Evolutionary conservation across 345 rosid genomes (phyloP).

Genomic region (Lumnitzera littorea): DNA sequence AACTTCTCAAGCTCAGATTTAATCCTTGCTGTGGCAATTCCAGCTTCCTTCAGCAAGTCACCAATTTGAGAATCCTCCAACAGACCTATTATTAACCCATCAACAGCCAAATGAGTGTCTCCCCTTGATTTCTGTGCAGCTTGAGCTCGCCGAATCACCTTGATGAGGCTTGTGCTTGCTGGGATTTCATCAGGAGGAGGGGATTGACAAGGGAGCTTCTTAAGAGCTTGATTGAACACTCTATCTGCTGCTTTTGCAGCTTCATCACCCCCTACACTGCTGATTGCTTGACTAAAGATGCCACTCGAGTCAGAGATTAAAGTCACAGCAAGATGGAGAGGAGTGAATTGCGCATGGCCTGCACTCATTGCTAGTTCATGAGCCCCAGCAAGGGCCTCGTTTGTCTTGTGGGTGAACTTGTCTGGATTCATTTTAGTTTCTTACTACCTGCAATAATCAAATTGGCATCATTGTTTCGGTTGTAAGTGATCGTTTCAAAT

Average conservation of each 20-base stretch:
- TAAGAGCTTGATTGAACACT: constrained; percentile 59
- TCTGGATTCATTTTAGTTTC: constrained; percentile 65
- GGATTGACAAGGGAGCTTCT: constrained; percentile 73
- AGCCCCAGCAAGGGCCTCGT: constrained; percentile 60
- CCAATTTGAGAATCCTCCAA: constrained; percentile 82
- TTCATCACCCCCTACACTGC: constrained; percentile 47
- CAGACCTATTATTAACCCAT: constrained; percentile 66
- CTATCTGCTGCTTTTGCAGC: constrained; percentile 57
- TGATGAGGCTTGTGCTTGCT: constrained; percentile 60
- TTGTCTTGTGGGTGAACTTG: constrained; percentile 87
- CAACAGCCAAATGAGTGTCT: constrained; percentile 71
- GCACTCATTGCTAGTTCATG: constrained; percentile 54
- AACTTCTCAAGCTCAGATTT: constrained; percentile 83
- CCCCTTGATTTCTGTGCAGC: constrained; percentile 58
- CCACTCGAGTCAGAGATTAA: constrained; percentile 65
- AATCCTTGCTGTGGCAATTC: constrained; percentile 39
- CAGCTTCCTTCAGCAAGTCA: constrained; percentile 64
- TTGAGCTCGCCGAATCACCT: constrained; percentile 68
- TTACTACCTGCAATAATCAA: constrained; percentile 1
- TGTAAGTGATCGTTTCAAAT: no score
- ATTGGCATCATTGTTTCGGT: not conserved
- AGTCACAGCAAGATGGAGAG: constrained; percentile 69
- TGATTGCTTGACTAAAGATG: constrained; percentile 57
- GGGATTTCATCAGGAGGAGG: constrained; percentile 77
- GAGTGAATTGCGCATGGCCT: constrained; percentile 82